A percentile compares a stretch with the other conserved stretches of the same genome.
These are phyloP conservation scores for Artemisia princeps DNA, from an alignment of 140 eudicot species.

Conservation along the genomic window DNA sequence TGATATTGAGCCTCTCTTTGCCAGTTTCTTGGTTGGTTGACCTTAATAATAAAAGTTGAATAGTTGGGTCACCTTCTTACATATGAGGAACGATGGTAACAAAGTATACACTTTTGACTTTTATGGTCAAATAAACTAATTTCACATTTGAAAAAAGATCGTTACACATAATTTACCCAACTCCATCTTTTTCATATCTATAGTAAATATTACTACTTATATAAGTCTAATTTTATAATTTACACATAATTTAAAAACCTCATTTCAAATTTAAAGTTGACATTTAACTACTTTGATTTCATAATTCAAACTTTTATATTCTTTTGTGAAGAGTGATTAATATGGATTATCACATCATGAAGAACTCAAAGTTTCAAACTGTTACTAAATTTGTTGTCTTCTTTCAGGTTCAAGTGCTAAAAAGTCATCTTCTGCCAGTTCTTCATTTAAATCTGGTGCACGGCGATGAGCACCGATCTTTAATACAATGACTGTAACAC, in stretches of 20 bases:
- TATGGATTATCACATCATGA: constrained; percentile 6
- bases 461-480: constrained; percentile 17
- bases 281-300: constrained; percentile 16
- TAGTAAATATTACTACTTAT: no score
- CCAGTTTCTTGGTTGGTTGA: not conserved
- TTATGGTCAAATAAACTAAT: not conserved
- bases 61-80: not conserved
- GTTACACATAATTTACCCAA: not conserved
- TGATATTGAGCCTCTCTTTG: no score
- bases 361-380: constrained; percentile 10
- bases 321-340: constrained; percentile 10
- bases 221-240: not conserved
- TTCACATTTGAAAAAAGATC: constrained; percentile 15
- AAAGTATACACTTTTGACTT: constrained; percentile 13
- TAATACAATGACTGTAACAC: constrained; percentile 19
- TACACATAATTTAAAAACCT: constrained; percentile 4
- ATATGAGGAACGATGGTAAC: not conserved
- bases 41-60: not conserved
- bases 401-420: constrained; percentile 29
- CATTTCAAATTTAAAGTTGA: not conserved
- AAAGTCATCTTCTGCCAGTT: constrained; percentile 28
- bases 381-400: constrained; percentile 9
- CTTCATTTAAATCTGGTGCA: constrained; percentile 23
- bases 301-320: constrained; percentile 11
- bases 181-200: not conserved